These are phyloP conservation scores for Monosporascus cannonballus DNA, from an alignment of 2,329 filamentous ascomycete genomes.

Conservation along the genomic window DNA sequence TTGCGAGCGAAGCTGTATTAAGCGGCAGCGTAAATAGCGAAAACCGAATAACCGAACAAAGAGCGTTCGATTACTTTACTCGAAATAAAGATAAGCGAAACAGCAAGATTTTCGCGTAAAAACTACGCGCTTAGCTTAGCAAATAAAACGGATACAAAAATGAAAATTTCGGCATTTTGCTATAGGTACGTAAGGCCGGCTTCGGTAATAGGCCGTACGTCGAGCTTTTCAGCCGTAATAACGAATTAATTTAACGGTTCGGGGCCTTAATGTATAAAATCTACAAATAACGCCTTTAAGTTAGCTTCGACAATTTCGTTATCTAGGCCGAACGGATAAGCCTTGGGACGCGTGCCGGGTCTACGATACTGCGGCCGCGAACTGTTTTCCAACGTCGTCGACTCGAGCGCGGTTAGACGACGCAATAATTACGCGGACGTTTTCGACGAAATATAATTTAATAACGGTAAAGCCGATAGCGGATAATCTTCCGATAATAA, in stretches of 20 bases:
- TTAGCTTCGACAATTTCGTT: conserved; percentile 39
- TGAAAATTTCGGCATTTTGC: conserved; percentile 41
- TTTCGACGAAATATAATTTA: conserved; percentile 48
- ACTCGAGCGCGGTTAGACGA: conserved; percentile 49
- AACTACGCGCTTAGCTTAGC: conserved; percentile 43
- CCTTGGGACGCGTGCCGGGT: conserved; percentile 28
- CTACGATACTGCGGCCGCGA: conserved; percentile 35
- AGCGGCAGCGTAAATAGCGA: too few species aligned
- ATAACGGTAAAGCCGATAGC: conserved; percentile 59
- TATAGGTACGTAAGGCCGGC: conserved; percentile 34
- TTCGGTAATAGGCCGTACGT: conserved; percentile 32
- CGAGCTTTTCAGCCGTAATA: conserved; percentile 47
- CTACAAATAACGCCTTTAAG: conserved; percentile 38
- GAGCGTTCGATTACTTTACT: conserved; percentile 47
- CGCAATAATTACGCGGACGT: conserved; percentile 52
- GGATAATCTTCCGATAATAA: conserved; percentile 58
- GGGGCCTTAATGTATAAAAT: conserved; percentile 18
- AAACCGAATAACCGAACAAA: conserved; percentile 4
- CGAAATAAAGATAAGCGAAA: conserved; percentile 51
- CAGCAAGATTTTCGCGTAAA: conserved; percentile 32
- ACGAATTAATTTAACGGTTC: conserved; percentile 47
- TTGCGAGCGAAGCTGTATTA: too few species aligned
- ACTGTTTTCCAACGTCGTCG: conserved; percentile 34
- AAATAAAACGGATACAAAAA: conserved; percentile 43
- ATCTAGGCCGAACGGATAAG: conserved; percentile 41